Percentiles rank a stretch among this genome's conserved stretches.
These are phyloP conservation scores for Carex arenaria DNA, from an alignment of 202 grass and related monocot species.

Conservation along the genomic window DNA sequence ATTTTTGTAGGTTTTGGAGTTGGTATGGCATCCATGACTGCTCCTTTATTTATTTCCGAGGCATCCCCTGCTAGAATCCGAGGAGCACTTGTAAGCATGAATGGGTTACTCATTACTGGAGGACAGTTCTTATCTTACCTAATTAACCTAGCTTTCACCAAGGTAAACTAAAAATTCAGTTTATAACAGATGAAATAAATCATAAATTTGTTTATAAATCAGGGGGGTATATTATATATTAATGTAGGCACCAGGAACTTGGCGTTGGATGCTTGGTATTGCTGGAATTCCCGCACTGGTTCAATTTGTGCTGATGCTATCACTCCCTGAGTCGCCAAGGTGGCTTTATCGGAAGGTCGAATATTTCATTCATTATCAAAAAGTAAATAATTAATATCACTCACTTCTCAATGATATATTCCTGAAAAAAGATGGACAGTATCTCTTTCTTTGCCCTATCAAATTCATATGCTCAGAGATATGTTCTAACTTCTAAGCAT, in stretches of 20 bases:
- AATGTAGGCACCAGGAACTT: constrained; percentile 65
- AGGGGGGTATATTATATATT: background rate
- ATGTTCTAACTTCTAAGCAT: background rate
- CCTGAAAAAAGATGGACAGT: background rate
- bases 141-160: constrained; percentile 87
- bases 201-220: background rate
- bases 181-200: background rate
- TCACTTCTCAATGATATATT: background rate
- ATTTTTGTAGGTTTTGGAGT: constrained; percentile 80
- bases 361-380: background rate
- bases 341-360: constrained; percentile 87
- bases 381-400: background rate
- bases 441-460: background rate
- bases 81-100: constrained; percentile 86
- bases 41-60: constrained; percentile 87
- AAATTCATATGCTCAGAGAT: background rate
- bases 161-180: constrained; percentile 28
- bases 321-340: constrained; percentile 87
- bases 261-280: constrained; percentile 98
- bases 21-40: constrained; percentile 88
- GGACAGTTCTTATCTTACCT: constrained; percentile 86
- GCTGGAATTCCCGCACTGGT: constrained; percentile 79
- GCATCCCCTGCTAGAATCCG: constrained; percentile 65
- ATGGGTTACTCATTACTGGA: constrained; percentile 80
- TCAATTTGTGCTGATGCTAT: constrained; percentile 74